Conservation (phyloP, 2,329 filamentous ascomycete genomes). For the Chaetoscypha palmicola region DNA sequence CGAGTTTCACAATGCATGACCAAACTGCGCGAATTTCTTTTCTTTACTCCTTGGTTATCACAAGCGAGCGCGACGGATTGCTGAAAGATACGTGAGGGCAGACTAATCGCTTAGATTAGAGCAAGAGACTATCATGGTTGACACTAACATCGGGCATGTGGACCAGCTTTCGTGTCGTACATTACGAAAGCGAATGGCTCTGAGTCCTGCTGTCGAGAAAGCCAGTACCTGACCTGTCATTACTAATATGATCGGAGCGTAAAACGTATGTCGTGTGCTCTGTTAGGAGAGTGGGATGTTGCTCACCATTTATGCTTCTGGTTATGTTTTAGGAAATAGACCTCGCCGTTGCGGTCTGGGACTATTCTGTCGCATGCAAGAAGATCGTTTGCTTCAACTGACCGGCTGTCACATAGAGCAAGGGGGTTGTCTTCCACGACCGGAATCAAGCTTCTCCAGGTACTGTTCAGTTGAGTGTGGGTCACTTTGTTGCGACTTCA, state of each 20-base stretch:
- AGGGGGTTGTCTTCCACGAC: conserved; percentile 21
- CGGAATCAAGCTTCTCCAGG: conserved; percentile 22
- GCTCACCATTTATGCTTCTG: conserved; percentile 14
- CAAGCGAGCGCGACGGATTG: too few relatives aligned
- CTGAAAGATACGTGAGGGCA: conserved; percentile 20
- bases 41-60: too few relatives aligned
- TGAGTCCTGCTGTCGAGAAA: conserved; percentile 17
- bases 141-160: conserved; percentile 18
- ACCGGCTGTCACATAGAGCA: conserved; percentile 22
- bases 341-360: conserved; percentile 21
- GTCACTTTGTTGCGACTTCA: background rate
- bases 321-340: conserved; percentile 24
- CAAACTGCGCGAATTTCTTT: too few relatives aligned
- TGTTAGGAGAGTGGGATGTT: too few relatives aligned
- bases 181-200: conserved; percentile 24
- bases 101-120: conserved; percentile 6
- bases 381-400: conserved; percentile 19
- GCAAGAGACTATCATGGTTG: background rate
- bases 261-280: background rate
- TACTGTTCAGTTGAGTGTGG: conserved; percentile 14
- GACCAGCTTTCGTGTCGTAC: conserved; percentile 18
- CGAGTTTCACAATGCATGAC: too few relatives aligned
- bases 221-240: conserved; percentile 20
- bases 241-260: background rate
- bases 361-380: conserved; percentile 23